phyloP scores from a whole-genome alignment of 768 basidiomycete genomes.

The Kwoniella mangroviensis region DNA sequence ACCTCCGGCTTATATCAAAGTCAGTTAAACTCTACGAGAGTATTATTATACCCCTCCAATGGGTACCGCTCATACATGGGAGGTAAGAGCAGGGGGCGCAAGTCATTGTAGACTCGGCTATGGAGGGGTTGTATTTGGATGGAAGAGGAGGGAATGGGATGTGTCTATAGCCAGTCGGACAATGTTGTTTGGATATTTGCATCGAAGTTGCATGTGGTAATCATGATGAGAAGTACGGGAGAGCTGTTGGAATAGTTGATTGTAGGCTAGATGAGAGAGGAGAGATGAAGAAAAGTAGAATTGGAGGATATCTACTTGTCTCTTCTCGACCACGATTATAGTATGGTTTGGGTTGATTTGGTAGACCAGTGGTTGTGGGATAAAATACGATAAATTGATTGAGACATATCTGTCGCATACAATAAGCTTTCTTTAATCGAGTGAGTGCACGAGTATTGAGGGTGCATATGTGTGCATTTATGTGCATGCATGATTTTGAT shows the following conservation, averaged over 20 bases:
- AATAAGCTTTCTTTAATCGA: background rate
- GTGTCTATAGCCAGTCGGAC: background rate
- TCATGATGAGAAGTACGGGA: too few relatives aligned
- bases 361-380: background rate
- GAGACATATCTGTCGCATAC: background rate
- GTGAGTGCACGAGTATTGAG: background rate
- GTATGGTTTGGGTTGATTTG: background rate
- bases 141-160: background rate
- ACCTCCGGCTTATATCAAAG: constrained; percentile 55
- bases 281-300: background rate
- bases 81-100: constrained; percentile 36
- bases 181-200: background rate
- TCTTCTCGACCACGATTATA: background rate
- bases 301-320: background rate
- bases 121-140: constrained; percentile 19
- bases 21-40: constrained; percentile 18
- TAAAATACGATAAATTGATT: constrained; percentile 3
- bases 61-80: constrained; percentile 39
- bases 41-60: constrained; percentile 32
- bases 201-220: too few relatives aligned
- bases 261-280: too few relatives aligned
- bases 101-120: constrained; percentile 12
- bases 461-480: background rate
- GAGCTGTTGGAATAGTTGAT: too few relatives aligned
- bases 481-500: background rate